Percentiles rank a stretch among this genome's conserved stretches.
phyloP scores from a whole-genome alignment of 2,329 filamentous ascomycete genomes.

The Lasiodiplodia sp. region DNA sequence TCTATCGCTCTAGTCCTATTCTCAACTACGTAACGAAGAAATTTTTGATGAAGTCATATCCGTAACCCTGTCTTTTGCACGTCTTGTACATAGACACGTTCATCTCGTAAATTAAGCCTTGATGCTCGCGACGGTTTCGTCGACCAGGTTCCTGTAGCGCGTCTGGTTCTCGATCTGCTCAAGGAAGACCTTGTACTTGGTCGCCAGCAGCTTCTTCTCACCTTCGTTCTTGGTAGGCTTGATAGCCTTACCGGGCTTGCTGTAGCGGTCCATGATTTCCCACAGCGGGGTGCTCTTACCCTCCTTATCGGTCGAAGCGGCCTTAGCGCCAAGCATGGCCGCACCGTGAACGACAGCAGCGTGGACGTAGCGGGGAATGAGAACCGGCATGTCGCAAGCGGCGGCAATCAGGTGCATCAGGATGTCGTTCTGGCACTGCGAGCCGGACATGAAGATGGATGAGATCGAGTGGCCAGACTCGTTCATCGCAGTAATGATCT shows the following conservation, averaged over 20 bases:
- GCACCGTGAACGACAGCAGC: conserved; percentile 97
- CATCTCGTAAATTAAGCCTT: background rate
- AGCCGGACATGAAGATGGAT: conserved; percentile 98
- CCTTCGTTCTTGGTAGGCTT: conserved; percentile 73
- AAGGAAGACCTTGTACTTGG: conserved; percentile 95
- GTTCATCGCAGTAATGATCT: conserved; percentile 97
- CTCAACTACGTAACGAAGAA: background rate
- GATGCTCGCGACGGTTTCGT: conserved; percentile 58
- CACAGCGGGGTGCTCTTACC: conserved; percentile 87
- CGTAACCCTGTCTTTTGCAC: conserved; percentile 4
- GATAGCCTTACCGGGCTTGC: conserved; percentile 87
- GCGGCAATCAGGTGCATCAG: conserved; percentile 92
- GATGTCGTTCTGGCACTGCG: conserved; percentile 94
- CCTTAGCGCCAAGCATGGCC: conserved; percentile 96
- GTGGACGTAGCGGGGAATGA: conserved; percentile 92
- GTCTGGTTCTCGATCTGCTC: conserved; percentile 90
- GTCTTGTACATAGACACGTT: conserved; percentile 1
- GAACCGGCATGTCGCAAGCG: conserved; percentile 87
- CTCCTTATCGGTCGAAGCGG: conserved; percentile 80
- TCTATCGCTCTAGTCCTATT: conserved; percentile 12
- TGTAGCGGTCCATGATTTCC: conserved; percentile 98
- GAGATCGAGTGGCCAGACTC: conserved; percentile 82
- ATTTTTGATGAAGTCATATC: conserved; percentile 10
- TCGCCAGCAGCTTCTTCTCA: conserved; percentile 80
- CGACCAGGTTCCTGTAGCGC: conserved; percentile 78